Evolutionary conservation across 2,329 filamentous ascomycete species (phyloP), one percentile per base, ranked within the genome.

Genomic region (Macrophomina phaseolina): DNA sequence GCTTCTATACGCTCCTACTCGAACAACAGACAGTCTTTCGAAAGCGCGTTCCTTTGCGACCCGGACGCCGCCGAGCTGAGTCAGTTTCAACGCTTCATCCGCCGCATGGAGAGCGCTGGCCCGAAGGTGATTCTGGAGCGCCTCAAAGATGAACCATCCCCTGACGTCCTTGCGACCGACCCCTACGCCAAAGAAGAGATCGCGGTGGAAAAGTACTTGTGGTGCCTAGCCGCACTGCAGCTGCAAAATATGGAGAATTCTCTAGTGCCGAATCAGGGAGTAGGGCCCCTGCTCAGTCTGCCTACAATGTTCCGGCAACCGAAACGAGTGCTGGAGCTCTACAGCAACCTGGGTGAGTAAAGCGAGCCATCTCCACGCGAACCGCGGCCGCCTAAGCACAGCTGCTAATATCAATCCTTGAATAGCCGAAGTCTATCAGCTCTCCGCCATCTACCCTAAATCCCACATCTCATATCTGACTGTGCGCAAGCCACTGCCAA

Each of bases 161-260:
- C 75, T 73, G 68, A 76, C 38, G 70, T 73, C 12, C 56, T 69
- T 5, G 63, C 67, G 9, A 84, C 83, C 79, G 79, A 80, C 9
- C 62, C 62, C 7, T 53, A 65, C 18, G 74, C 78, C 0, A 82
- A 85, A 65, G 79, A 83, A 3, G 81, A 78, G 45, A 75, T 86
- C 23, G 85, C 85, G 67, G 78, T 86, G 56, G 84, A 86, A 68
- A 86, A 86, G 72, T 86, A 87, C 71, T 77, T 85, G 48, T 89
- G 87, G 87, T 84, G 92, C 79, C 79, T 89, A 40, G 87, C 84
- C 34, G 83, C 83, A 1, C 77, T 91, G 63, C 81, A 76, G 58
- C 71, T 76, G 45, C 80, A 81, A 38, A 76, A 71, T 55, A 64
- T 73, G 64, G 73, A 73, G 46, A 73, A 69, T 42, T 70, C 68